Evolutionary conservation across 768 basidiomycete genomes (phyloP).

Genomic region (Butyriboletus loyo): DNA sequence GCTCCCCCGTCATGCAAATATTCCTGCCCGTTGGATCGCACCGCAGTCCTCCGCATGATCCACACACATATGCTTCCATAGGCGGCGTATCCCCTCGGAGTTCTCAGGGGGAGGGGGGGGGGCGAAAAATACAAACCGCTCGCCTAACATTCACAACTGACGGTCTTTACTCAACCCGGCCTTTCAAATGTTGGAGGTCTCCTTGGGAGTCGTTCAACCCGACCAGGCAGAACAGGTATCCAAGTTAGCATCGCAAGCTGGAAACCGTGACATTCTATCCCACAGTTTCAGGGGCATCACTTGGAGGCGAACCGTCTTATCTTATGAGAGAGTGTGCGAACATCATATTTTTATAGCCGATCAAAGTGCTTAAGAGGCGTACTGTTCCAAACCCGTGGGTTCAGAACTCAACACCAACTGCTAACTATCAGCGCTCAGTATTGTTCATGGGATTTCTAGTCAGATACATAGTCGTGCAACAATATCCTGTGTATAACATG

Average conservation of each 20-base stretch:
- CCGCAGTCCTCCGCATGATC: not conserved
- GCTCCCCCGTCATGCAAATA: not conserved
- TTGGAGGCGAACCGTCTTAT: not conserved
- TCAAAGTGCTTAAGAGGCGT: not conserved
- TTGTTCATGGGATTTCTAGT: not conserved
- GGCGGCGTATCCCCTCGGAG: slow-evolving; percentile 16
- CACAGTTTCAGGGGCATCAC: slow-evolving; percentile 4
- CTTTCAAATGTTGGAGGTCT: not conserved
- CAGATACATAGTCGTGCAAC: not conserved
- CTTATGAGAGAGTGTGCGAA: not conserved
- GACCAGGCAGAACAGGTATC: not conserved
- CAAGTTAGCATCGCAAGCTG: slow-evolving; percentile 4
- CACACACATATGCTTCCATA: not conserved
- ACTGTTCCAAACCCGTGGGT: not conserved
- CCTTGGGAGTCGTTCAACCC: not conserved
- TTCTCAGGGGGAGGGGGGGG: slow-evolving; percentile 24
- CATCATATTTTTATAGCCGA: not conserved
- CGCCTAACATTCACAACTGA: no score
- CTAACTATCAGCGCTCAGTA: not conserved
- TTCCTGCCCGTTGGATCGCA: not conserved
- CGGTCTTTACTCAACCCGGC: no score
- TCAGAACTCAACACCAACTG: no score
- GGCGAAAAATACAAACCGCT: no score
- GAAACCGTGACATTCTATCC: not conserved
- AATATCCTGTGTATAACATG: not conserved